Percentiles rank a stretch among this genome's conserved stretches.
Evolutionary conservation across 2,329 filamentous ascomycete genomes (phyloP).

Genomic region (Diaporthe destruens): DNA sequence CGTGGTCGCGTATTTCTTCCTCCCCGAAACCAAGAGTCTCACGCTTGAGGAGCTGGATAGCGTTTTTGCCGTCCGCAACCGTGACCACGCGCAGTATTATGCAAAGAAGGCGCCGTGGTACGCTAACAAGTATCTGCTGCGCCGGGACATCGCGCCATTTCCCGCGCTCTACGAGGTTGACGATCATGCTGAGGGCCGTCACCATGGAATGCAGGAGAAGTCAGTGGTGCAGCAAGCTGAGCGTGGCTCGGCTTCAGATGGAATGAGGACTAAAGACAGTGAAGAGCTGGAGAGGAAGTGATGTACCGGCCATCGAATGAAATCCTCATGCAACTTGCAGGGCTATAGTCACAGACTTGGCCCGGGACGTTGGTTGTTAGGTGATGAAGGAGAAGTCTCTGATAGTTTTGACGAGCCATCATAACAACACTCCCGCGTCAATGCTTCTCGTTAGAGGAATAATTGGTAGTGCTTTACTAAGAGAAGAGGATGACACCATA

Average conservation of each 20-base stretch:
- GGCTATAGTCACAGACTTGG: neutral
- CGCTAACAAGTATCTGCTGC: conserved; percentile 13
- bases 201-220: neutral
- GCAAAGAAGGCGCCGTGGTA: conserved; percentile 19
- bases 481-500: neutral
- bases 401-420: no score
- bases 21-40: conserved; percentile 71
- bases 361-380: neutral
- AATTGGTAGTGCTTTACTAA: neutral
- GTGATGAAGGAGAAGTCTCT: neutral
- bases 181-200: neutral
- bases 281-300: neutral
- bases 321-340: no score
- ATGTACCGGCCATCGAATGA: no score
- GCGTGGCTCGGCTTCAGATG: neutral
- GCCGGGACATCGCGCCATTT: conserved; percentile 8
- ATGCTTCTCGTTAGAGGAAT: no score
- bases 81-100: conserved; percentile 8
- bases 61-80: conserved; percentile 8
- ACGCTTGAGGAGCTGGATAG: conserved; percentile 69
- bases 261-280: neutral
- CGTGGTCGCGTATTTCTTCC: conserved; percentile 66
- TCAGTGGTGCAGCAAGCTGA: neutral
- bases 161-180: conserved; percentile 19
- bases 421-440: neutral